A percentile compares a stretch with the other conserved stretches of the same genome.
phyloP scores from a whole-genome alignment of 2,329 filamentous ascomycete species.

The Talaromyces sp. region DNA sequence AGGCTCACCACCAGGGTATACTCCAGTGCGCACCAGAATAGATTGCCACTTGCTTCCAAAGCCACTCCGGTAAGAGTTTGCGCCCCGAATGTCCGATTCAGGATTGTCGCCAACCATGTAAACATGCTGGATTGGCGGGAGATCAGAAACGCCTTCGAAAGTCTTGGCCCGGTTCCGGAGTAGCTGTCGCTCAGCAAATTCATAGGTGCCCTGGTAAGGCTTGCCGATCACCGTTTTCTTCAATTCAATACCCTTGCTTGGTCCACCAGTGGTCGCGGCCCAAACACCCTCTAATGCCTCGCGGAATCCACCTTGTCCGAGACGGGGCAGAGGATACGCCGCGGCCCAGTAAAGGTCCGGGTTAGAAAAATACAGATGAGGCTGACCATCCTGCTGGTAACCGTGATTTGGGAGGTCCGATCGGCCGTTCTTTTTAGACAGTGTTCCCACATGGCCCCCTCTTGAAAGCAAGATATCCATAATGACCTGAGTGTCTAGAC shows the following conservation, averaged over 20 bases:
- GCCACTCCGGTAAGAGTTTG: conserved; percentile 71
- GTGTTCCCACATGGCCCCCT: conserved; percentile 77
- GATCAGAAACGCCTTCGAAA: conserved; percentile 38
- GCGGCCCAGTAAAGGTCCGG: conserved; percentile 89
- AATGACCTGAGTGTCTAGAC: conserved; percentile 82
- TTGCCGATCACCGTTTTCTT: conserved; percentile 77
- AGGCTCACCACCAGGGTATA: conserved; percentile 65
- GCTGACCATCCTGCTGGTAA: conserved; percentile 82
- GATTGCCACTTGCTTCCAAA: conserved; percentile 74
- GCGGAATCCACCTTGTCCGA: conserved; percentile 90
- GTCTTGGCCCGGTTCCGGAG: conserved; percentile 59
- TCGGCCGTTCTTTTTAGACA: conserved; percentile 72
- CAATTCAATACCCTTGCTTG: conserved; percentile 57
- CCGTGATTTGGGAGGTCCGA: conserved; percentile 67
- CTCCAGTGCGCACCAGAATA: conserved; percentile 78
- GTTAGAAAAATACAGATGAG: conserved; percentile 83
- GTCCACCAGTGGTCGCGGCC: conserved; percentile 67
- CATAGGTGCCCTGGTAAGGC: conserved; percentile 75
- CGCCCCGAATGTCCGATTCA: conserved; percentile 86
- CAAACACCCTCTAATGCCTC: conserved; percentile 80
- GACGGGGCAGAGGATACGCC: conserved; percentile 77
- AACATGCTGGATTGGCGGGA: conserved; percentile 66
- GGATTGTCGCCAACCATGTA: conserved; percentile 96
- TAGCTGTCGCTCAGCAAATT: conserved; percentile 78
- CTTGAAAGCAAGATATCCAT: conserved; percentile 79